Evolutionary conservation across 805 yeast species (phyloP).

Genomic region (Ogataea zsoltii): DNA sequence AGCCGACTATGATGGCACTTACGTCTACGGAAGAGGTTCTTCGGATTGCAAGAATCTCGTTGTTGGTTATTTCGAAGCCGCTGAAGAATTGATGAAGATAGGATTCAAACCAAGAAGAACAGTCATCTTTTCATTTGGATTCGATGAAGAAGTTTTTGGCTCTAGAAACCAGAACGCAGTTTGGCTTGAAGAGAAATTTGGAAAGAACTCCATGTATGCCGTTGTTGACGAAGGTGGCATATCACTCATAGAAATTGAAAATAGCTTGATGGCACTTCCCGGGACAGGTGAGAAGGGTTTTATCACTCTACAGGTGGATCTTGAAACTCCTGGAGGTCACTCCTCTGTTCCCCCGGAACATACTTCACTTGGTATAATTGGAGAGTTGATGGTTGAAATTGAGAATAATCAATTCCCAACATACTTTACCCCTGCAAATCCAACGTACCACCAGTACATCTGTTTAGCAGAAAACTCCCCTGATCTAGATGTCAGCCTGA

Average conservation of each 20-base stretch:
- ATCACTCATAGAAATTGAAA: slow-evolving; percentile 41
- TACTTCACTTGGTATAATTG: slow-evolving; percentile 69
- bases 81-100: slow-evolving; percentile 51
- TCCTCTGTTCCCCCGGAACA: slow-evolving; percentile 80
- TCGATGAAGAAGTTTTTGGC: slow-evolving; percentile 76
- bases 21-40: slow-evolving; percentile 73
- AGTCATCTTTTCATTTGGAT: slow-evolving; percentile 64
- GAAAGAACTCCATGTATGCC: slow-evolving; percentile 55
- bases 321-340: slow-evolving; percentile 75
- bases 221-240: slow-evolving; percentile 71
- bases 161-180: slow-evolving; percentile 40
- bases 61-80: slow-evolving; percentile 61
- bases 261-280: slow-evolving; percentile 51
- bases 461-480: slow-evolving; percentile 58
- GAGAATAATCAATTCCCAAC: slow-evolving; percentile 58
- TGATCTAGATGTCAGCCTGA: slow-evolving; percentile 28
- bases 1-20: slow-evolving; percentile 62
- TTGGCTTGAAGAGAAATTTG: slow-evolving; percentile 52
- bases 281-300: slow-evolving; percentile 66
- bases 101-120: slow-evolving; percentile 64
- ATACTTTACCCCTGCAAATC: slow-evolving; percentile 52
- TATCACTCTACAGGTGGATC: slow-evolving; percentile 41
- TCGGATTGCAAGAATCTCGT: slow-evolving; percentile 70
- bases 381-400: slow-evolving; percentile 52
- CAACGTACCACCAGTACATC: slow-evolving; percentile 47